Evolutionary conservation across 495 filamentous ascomycete genomes (phyloP), one percentile per base, ranked within the genome.

Genomic region (Rostrohypoxylon terebratum): DNA sequence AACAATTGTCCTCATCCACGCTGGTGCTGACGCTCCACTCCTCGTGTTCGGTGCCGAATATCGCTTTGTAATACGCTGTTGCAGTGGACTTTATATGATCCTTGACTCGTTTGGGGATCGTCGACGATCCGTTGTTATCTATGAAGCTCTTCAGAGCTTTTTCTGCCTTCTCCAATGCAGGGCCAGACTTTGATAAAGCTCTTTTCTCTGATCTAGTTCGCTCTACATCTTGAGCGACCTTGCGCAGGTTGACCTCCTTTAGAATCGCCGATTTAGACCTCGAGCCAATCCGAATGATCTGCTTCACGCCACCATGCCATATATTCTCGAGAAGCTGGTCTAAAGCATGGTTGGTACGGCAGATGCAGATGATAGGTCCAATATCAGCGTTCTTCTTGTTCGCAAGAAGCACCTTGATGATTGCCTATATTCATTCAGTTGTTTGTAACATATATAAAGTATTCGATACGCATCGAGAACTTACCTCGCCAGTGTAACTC

Each of bases 291-390:
- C 92, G 89, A 59, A 95, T 85, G 34, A 95, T 81, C 53, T 89
- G 84, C 2, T 80, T 80, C 38, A 91, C 79, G 1, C 83, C 83
- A 38, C 83, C 81, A 21, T 88, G 77, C n/a, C 88, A 68, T 0
- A 92, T 80, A 70, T 90, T 85, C 68, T 93, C 89, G 2, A 94
- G 79, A 4, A 93, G 79, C 69, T 94, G 91, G 75, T 94, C 92
- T 0, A 92, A 81, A 0, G 90, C 90, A 72, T 92, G 89, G 60
- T 92, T 93, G 3, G 91, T 93, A 66, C 91, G 91, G 66, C 87
- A 89, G 3, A 83, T 82, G 60, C 83, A 83, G 3, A 94, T 75
- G 20, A 93, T 90, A 0, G 92, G 91, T 0, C 90, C 90, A n/a
- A 92, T 77, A 0, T 77, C 34, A 0, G 82, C 81, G 44, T 71